Conservation (phyloP, 768 basidiomycete species). For the Lyophyllum decastes region DNA sequence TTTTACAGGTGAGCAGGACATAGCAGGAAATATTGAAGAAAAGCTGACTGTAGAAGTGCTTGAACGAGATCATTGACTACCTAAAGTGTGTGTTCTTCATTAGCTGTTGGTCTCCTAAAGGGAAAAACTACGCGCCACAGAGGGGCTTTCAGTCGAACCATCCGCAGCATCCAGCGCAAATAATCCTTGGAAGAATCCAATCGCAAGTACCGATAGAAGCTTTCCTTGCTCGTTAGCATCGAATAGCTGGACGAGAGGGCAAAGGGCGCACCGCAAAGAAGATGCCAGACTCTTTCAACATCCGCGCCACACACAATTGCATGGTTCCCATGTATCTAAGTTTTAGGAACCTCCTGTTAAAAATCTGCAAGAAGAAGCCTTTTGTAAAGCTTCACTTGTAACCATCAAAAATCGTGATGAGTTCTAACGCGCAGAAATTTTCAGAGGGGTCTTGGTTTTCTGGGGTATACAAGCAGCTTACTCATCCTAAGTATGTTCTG, state of each 20-base stretch:
- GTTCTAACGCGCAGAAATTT: constrained; percentile 42
- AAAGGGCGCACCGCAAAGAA: constrained; percentile 78
- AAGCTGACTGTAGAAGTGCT: constrained; percentile 73
- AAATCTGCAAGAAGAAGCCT: neutral
- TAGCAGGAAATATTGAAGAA: neutral
- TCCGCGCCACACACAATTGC: constrained; percentile 91
- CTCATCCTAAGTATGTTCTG: constrained; percentile 65
- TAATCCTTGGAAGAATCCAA: constrained; percentile 86
- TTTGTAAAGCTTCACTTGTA: constrained; percentile 52
- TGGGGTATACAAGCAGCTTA: constrained; percentile 35
- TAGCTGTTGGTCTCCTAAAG: neutral
- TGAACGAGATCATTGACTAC: constrained; percentile 76
- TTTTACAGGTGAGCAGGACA: constrained; percentile 17
- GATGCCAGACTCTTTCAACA: constrained; percentile 91
- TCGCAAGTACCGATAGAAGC: constrained; percentile 78
- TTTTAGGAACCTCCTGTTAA: neutral
- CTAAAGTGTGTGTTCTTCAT: constrained; percentile 29
- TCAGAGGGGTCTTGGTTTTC: neutral
- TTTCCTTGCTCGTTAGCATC: constrained; percentile 26
- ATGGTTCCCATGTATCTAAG: constrained; percentile 83
- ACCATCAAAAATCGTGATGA: constrained; percentile 81
- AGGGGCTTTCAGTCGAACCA: constrained; percentile 60
- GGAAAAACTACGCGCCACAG: constrained; percentile 37
- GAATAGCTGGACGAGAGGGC: neutral
- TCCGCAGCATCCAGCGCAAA: constrained; percentile 92